Evolutionary conservation across 2,329 filamentous ascomycete genomes (phyloP).

Genomic region (Eutypa lata): DNA sequence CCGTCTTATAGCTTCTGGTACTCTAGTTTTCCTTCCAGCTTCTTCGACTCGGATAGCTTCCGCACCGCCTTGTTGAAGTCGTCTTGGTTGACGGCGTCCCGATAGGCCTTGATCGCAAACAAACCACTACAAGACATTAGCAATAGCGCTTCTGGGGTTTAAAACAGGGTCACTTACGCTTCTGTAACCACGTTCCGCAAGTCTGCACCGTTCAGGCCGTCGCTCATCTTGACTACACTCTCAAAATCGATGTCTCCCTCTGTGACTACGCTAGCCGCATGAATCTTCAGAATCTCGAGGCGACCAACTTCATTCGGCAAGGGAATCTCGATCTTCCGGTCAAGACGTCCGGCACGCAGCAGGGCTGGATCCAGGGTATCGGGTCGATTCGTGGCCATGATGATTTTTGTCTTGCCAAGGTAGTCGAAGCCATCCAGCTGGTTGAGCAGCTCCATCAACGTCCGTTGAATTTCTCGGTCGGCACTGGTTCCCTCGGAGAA

Average conservation of each 20-base stretch:
- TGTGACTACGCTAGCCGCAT: constrained; percentile 78
- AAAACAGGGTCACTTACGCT: constrained; percentile 65
- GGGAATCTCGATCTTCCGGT: constrained; percentile 97
- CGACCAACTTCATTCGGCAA: constrained; percentile 95
- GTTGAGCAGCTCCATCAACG: constrained; percentile 97
- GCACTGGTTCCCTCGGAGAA: constrained; percentile 98
- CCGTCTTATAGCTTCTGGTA: constrained; percentile 84
- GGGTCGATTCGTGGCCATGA: constrained; percentile 98
- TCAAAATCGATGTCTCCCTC: constrained; percentile 98
- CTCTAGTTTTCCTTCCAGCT: constrained; percentile 95
- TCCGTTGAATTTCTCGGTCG: constrained; percentile 96
- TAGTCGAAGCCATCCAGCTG: constrained; percentile 99
- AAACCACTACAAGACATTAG: constrained; percentile 62
- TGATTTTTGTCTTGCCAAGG: constrained; percentile 98
- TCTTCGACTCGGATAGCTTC: constrained; percentile 97
- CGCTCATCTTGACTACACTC: constrained; percentile 99
- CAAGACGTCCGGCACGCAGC: constrained; percentile 86
- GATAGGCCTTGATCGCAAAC: constrained; percentile 97
- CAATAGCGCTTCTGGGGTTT: neutral
- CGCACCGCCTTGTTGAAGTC: constrained; percentile 99
- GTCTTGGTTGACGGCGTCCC: constrained; percentile 94
- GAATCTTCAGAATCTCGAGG: constrained; percentile 97
- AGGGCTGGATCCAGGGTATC: constrained; percentile 94
- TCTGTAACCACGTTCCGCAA: constrained; percentile 96
- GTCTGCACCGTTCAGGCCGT: constrained; percentile 96